Conservation (phyloP, 2,329 filamentous ascomycete species). For the Ceratocystis alfenasii region DNA sequence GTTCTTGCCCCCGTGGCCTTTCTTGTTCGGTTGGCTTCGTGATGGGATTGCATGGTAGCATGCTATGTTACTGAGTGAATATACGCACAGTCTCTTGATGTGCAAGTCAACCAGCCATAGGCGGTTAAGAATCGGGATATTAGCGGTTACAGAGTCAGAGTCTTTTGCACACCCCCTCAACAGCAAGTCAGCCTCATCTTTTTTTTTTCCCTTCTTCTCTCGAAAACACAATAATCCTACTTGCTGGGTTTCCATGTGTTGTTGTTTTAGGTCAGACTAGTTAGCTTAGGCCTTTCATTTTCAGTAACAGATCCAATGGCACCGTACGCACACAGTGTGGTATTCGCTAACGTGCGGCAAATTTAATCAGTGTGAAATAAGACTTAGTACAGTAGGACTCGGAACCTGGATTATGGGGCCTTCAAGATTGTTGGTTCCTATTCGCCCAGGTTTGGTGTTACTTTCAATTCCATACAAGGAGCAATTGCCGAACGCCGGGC, state of each 20-base stretch:
- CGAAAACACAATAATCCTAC: not conserved
- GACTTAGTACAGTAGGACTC: not conserved
- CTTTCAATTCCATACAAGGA: slow-evolving; percentile 7
- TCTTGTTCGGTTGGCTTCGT: no score
- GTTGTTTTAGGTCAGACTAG: slow-evolving; percentile 2
- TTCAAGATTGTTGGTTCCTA: not conserved
- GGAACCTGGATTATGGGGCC: not conserved
- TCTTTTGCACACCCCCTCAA: not conserved
- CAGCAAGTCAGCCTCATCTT: not conserved
- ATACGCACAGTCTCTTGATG: not conserved
- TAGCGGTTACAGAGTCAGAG: not conserved
- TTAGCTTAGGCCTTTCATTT: slow-evolving; percentile 6
- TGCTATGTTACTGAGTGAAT: slow-evolving; percentile 11
- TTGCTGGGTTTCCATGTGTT: not conserved
- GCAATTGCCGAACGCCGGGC: slow-evolving; percentile 5
- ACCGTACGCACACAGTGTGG: not conserved
- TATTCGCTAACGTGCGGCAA: not conserved
- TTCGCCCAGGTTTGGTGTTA: slow-evolving; percentile 5
- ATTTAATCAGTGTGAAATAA: no score
- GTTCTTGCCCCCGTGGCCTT: not conserved
- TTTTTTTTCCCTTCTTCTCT: no score
- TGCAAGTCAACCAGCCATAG: not conserved
- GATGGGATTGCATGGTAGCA: not conserved
- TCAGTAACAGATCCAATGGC: not conserved
- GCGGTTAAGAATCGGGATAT: not conserved